A percentile compares a stretch with the other conserved stretches of the same genome.
phyloP scores from a whole-genome alignment of 2,329 filamentous ascomycete genomes.

The Epichloe hybrida region DNA sequence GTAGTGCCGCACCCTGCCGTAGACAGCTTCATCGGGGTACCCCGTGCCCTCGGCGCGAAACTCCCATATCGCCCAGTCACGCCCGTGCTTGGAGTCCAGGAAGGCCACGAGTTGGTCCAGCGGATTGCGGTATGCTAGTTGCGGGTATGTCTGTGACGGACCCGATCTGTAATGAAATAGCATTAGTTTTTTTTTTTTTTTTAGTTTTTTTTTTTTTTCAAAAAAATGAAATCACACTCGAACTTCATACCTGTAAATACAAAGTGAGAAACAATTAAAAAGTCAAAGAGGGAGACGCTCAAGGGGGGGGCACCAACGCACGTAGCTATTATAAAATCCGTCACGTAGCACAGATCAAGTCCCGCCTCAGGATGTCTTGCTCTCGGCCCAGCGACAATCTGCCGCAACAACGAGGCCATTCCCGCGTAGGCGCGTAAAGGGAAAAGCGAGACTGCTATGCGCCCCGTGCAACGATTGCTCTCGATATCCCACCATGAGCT shows the following conservation, averaged over 20 bases:
- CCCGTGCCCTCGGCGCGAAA: conserved; percentile 94
- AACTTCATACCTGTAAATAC: too few species aligned
- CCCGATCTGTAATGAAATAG: conserved; percentile 53
- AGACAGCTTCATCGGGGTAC: conserved; percentile 83
- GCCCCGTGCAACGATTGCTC: too few species aligned
- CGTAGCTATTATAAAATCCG: conserved; percentile 58
- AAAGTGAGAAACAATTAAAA: too few species aligned
- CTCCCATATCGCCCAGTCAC: conserved; percentile 93
- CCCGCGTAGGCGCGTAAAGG: too few species aligned
- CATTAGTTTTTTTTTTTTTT: too few species aligned
- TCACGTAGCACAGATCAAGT: conserved; percentile 92
- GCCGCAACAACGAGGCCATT: conserved; percentile 69
- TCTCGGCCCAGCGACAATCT: conserved; percentile 82
- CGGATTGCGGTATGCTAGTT: conserved; percentile 87
- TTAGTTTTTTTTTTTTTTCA: too few species aligned
- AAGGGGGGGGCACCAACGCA: conserved; percentile 20
- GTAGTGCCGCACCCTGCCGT: conserved; percentile 74
- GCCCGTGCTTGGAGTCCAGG: conserved; percentile 70
- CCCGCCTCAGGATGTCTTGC: conserved; percentile 74
- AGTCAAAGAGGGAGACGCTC: too few species aligned
- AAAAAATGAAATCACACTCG: too few species aligned
- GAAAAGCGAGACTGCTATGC: too few species aligned
- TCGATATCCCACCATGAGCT: too few species aligned
- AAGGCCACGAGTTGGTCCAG: conserved; percentile 77
- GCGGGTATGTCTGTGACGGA: conserved; percentile 76